These are phyloP conservation scores for Backusella sp. DNA, from an alignment of 192 early-diverging fungal species.

Conservation along the genomic window DNA sequence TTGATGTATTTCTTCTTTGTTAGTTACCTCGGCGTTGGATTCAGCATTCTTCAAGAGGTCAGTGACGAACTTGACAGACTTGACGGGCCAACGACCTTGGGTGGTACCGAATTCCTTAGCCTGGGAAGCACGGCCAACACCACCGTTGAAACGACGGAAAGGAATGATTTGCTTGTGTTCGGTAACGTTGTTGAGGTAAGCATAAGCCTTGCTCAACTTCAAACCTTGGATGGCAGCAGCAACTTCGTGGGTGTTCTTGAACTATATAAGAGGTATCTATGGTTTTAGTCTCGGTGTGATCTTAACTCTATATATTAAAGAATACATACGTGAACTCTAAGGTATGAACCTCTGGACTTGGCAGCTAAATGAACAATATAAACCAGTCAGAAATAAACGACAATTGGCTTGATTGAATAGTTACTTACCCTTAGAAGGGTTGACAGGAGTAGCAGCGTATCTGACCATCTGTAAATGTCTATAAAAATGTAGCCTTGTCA, in stretches of 20 bases:
- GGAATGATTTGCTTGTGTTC: slow-evolving; percentile 97
- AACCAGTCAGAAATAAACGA: not conserved
- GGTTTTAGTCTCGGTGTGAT: not conserved
- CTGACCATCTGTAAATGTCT: slow-evolving; percentile 63
- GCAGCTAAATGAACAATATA: slow-evolving; percentile 48
- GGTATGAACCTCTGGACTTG: slow-evolving; percentile 80
- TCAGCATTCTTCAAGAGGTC: slow-evolving; percentile 96
- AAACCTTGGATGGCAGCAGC: slow-evolving; percentile 91
- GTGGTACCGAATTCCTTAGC: slow-evolving; percentile 90
- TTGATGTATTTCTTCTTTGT: not conserved
- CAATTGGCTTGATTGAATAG: not conserved
- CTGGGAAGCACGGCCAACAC: slow-evolving; percentile 96
- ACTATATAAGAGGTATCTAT: slow-evolving; percentile 33
- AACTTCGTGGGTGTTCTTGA: slow-evolving; percentile 99
- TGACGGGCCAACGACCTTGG: slow-evolving; percentile 95
- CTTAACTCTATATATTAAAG: not conserved
- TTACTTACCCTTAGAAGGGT: slow-evolving; percentile 74
- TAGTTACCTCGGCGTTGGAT: slow-evolving; percentile 87
- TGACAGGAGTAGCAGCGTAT: slow-evolving; percentile 82
- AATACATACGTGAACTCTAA: slow-evolving; percentile 61
- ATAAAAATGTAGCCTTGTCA: not conserved
- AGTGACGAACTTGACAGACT: slow-evolving; percentile 92
- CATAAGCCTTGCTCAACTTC: slow-evolving; percentile 89
- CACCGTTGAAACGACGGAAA: slow-evolving; percentile 96
- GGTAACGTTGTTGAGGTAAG: slow-evolving; percentile 92